A percentile compares a stretch with the other conserved stretches of the same genome.
phyloP scores from a whole-genome alignment of 306 rosid species.

The Echinosophora koreensis region DNA sequence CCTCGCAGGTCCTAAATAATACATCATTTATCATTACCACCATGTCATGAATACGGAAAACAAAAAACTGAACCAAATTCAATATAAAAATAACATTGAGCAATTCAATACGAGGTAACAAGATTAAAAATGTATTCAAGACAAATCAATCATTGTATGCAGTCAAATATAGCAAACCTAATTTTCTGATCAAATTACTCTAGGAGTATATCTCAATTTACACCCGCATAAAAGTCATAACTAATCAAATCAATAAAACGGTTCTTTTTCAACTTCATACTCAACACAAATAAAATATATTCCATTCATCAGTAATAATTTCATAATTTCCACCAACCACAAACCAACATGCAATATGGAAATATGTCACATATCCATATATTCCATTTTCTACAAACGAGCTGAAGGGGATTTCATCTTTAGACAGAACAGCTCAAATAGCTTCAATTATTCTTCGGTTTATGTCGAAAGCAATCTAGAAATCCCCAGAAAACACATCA shows the following conservation, averaged over 20 bases:
- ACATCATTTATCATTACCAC: slow-evolving; percentile 18
- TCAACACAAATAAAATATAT: not conserved
- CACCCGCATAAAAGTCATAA: not conserved
- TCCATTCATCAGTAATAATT: no score
- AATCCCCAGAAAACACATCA: not conserved
- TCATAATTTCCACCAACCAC: not conserved
- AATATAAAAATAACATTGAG: not conserved
- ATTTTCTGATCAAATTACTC: not conserved
- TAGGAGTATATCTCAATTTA: not conserved
- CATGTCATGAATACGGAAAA: not conserved
- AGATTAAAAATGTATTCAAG: not conserved
- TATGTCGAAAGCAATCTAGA: not conserved
- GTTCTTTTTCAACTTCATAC: not conserved
- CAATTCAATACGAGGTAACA: not conserved
- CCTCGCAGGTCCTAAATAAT: slow-evolving; percentile 78
- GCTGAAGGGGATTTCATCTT: not conserved
- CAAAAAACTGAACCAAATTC: slow-evolving; percentile 3
- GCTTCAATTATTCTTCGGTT: not conserved
- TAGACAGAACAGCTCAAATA: not conserved
- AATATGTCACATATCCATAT: no score
- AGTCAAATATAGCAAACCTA: not conserved
- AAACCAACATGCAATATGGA: not conserved
- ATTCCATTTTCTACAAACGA: not conserved
- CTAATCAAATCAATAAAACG: not conserved
- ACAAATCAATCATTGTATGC: no score